Conservation (phyloP, 352 stramenopile species). For the Saprolegnia diclina region DNA sequence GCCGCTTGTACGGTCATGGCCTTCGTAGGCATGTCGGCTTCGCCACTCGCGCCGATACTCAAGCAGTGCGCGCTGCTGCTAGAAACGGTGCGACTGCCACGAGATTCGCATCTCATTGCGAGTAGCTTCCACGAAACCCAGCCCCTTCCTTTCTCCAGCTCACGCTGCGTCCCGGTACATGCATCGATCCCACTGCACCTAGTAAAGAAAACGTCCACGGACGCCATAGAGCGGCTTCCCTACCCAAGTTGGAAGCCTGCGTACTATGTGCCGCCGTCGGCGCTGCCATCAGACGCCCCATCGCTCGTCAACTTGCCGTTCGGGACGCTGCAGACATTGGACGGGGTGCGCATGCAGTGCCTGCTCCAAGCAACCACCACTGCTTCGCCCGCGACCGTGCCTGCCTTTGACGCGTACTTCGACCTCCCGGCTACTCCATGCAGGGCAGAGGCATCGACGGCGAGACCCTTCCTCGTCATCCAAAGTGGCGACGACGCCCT, state of each 20-base stretch:
- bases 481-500: no score
- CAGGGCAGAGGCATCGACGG: no score
- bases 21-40: not conserved
- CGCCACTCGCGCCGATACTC: not conserved
- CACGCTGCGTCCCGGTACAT: not conserved
- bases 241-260: conserved; percentile 13
- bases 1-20: no score
- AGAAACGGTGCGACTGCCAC: not conserved
- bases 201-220: not conserved
- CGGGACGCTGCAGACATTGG: not conserved
- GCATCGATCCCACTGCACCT: conserved; percentile 1
- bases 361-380: not conserved
- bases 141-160: not conserved
- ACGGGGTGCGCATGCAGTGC: not conserved
- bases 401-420: conserved; percentile 2
- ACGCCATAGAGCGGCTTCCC: not conserved
- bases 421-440: not conserved
- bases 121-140: not conserved
- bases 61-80: not conserved
- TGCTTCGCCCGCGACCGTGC: not conserved
- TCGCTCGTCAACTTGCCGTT: not conserved
- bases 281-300: not conserved
- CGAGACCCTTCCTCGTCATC: no score
- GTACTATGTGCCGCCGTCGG: not conserved
- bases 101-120: no score